Base-by-base conservation (phyloP, 2,329 filamentous ascomycete genomes). In the Talaromyces rugulosus region DNA sequence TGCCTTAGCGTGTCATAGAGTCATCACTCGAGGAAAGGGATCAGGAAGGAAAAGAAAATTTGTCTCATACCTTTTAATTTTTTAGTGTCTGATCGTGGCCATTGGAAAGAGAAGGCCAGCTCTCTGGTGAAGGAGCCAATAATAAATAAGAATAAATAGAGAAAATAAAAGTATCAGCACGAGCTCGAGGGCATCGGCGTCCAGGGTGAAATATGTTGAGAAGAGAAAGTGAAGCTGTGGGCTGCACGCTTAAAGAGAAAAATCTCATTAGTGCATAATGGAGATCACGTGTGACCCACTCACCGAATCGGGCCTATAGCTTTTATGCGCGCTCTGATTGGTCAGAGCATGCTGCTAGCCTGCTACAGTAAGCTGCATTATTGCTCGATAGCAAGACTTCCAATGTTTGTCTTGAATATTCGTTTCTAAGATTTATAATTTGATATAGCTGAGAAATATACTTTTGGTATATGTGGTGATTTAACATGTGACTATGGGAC, bases 1-100 rank as follows among this genome's bases (percentile, higher is more conserved):
- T 87, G 84, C 85, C 85, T 84, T 85, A 82, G 81, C 82, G 75
- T 85, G 84, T 87, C 84, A 76, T 79, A 75, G 53, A 75, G 81
- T 87, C 84, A 87, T 87, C 85, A 87, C 77, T 74, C 73, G 78
- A 78, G 31, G 33, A 40, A 40, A 63, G 66, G 65, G 62, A 64
- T 61, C 56, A 36, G 56, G 52, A 62, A 57, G 58, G 59, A 54
- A 58, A 62, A 65, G 50, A 55, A 55, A 47, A 9, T 54, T 18
- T 51, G 8, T 16, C 23, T 61, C 18, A 12, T 72, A 83, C 82
- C 82, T 84, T 81, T 80, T 74, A 64, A 16, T 57, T 14, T 30
- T 53, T 6, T 31, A 31, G 11, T 9, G 30, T 4, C 28, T 30
- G 30, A 30, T 8, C 23, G 50, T 31, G 50, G 16, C 30, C 12